A percentile compares a stretch with the other conserved stretches of the same genome.
These are phyloP conservation scores for Xylariaceae sp. DNA, from an alignment of 2,329 filamentous ascomycete genomes.

Conservation along the genomic window DNA sequence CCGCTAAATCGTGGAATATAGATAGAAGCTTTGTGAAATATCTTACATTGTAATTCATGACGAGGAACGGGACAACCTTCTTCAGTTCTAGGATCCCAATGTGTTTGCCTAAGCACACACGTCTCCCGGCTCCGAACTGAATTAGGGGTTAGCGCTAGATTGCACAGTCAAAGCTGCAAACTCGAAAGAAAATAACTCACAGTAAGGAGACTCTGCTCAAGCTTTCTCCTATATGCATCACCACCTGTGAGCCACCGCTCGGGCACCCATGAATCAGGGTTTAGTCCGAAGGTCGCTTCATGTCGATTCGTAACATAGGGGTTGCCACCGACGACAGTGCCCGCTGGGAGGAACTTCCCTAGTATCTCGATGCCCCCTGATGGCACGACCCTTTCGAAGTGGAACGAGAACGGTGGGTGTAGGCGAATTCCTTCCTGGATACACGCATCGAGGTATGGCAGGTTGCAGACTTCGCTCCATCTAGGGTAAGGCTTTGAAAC, in stretches of 20 bases:
- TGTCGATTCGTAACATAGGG: slow-evolving; percentile 37
- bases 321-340: slow-evolving; percentile 35
- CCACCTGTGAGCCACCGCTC: slow-evolving; percentile 32
- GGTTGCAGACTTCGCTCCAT: slow-evolving; percentile 35
- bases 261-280: slow-evolving; percentile 34
- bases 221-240: slow-evolving; percentile 22
- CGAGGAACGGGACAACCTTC: slow-evolving; percentile 36
- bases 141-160: background rate
- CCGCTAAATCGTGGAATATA: too few relatives aligned
- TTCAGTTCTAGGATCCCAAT: slow-evolving; percentile 39
- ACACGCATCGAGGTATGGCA: slow-evolving; percentile 41
- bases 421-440: slow-evolving; percentile 38
- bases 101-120: slow-evolving; percentile 36
- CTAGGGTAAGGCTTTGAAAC: slow-evolving; percentile 37
- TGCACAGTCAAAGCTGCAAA: too few relatives aligned
- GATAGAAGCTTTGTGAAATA: background rate
- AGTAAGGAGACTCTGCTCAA: slow-evolving; percentile 29
- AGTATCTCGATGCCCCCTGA: slow-evolving; percentile 30
- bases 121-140: slow-evolving; percentile 35
- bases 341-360: slow-evolving; percentile 29
- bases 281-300: slow-evolving; percentile 28
- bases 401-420: slow-evolving; percentile 37
- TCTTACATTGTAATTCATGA: slow-evolving; percentile 39
- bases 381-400: slow-evolving; percentile 38
- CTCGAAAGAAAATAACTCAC: too few relatives aligned